Evolutionary conservation across 2,329 filamentous ascomycete genomes (phyloP), one percentile per base, ranked within the genome.

Genomic region (Colletotrichum agaves): DNA sequence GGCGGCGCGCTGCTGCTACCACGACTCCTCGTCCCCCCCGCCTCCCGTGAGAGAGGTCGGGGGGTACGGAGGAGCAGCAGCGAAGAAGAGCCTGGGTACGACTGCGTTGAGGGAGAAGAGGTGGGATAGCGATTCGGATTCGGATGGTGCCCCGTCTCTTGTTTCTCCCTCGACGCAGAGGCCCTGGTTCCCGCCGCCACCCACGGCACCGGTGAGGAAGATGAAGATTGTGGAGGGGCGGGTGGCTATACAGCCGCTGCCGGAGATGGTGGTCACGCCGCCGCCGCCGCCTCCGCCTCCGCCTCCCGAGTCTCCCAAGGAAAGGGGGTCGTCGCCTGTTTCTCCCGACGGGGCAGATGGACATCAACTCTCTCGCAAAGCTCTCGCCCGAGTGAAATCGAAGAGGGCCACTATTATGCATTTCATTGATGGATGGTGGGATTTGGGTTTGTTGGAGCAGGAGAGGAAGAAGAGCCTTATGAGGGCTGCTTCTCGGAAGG

Each of bases 361-460:
- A 44, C 27, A 50, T 23, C 49, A 13, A 5, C 31, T 63, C 6
- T 11, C 27, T 5, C 49, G 69, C 31, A 61, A 58, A 23, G 35
- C 41, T 3, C 53, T 66, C 4, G 61, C 37, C 5, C 44, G 66
- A 3, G 72, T 68, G 2, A 78, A 76, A 61, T 78, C 78, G 33
- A 80, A 78, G 71, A 78, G 83, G 7, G 84, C 77, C 77, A 86
- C 84, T 1, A 74, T 87, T 21, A 76, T 85, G 69, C 78, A 82
- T 43, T 76, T 80, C 19, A 77, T 87, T 31, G 84, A 86, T 46
- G 85, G 84, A 5, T 87, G 84, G 84, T 87, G 85, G 84, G 84
- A 87, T 74, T 74, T 87, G 61, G 82, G 80, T 4, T 73, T 87
- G 61, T 70, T 86, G 61, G 83, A 84, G 27, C 83, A 77, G 74